Percentiles rank a stretch among this genome's conserved stretches.
These are phyloP conservation scores for Cryptococcus sp. DNA, from an alignment of 1,284 basidiomycete species.

Conservation along the genomic window DNA sequence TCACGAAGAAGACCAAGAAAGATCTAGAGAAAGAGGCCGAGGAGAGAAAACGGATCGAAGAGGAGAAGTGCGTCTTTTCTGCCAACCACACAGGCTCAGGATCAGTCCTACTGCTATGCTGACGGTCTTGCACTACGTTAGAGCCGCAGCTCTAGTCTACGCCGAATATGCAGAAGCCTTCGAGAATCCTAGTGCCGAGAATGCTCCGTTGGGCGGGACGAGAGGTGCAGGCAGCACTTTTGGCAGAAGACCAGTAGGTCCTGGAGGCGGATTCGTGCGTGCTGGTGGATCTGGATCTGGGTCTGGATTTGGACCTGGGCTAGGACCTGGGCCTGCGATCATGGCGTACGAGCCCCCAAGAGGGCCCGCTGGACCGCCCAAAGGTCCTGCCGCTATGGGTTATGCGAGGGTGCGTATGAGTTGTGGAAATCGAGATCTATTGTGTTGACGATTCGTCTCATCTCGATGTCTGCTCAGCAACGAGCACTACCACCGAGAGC, in stretches of 20 bases:
- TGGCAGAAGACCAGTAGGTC: slow-evolving; percentile 19
- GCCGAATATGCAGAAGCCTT: slow-evolving; percentile 85
- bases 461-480: not conserved
- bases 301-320: too few relatives aligned
- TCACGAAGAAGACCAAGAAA: slow-evolving; percentile 62
- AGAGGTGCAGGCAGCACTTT: slow-evolving; percentile 8
- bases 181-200: slow-evolving; percentile 64
- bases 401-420: slow-evolving; percentile 31
- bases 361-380: slow-evolving; percentile 16
- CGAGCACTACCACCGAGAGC: slow-evolving; percentile 11
- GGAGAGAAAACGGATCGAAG: slow-evolving; percentile 79
- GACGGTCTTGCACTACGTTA: slow-evolving; percentile 13
- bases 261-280: slow-evolving; percentile 69
- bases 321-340: not conserved
- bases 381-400: slow-evolving; percentile 54
- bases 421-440: not conserved
- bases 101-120: too few relatives aligned
- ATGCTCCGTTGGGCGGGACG: slow-evolving; percentile 23
- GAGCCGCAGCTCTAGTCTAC: slow-evolving; percentile 58
- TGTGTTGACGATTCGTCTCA: not conserved
- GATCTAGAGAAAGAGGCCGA: slow-evolving; percentile 86
- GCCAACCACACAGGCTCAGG: not conserved
- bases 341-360: not conserved
- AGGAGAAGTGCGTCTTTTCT: slow-evolving; percentile 54
- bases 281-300: slow-evolving; percentile 53